Base-by-base conservation (phyloP, 2,329 filamentous ascomycete genomes). In the Chaetomiaceae sp. region DNA sequence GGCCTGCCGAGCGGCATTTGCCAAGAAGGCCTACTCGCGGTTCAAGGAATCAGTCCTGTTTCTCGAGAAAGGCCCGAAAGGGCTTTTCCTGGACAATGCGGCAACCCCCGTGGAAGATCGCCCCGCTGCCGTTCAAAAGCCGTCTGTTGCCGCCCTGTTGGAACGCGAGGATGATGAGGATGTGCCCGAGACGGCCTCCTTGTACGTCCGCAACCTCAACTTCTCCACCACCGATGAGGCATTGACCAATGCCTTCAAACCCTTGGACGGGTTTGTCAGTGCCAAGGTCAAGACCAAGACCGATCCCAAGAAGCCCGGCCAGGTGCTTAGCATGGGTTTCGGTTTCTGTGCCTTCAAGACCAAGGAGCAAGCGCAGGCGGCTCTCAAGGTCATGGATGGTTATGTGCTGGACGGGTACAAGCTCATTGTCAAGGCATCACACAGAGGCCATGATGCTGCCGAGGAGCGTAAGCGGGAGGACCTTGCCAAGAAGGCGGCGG, bases 311-410 rank as follows among this genome's bases (percentile, higher is more conserved):
- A 88, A 87, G 66, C 85, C 89, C 17, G 89, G 88, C 8, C 87
- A 95, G 70, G 81, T 87, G 4, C 82, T 99, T 50, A 96, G 91
- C 68, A 96, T 97, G 91, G 94, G 94, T 34, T 99, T 95, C 68
- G 94, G 91, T 40, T 99, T 99, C 69, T 82, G 91, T 55, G 91
- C 96, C 64, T 99, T 97, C 72, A 81, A 80, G 55, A 85, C 80
- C 61, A 89, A 89, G 65, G 80, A 78, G 37, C 82, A 91, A 64
- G 92, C 94, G 1, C 82, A 89, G 61, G 85, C 87, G 42, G 94
- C 92, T 22, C 76, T 90, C 54, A 80, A 83, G 61, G 82, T 84
- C n/a, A 94, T 97, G 89, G 85, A 97, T 69, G 90, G 91, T 11
- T 83, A 89, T 69, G 83, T 83, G 36, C 80, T 99, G n/a, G 90